Evolutionary conservation across 768 basidiomycete species (phyloP), one percentile per base, ranked within the genome.

Genomic region (Hortiboletus flavorubellus): DNA sequence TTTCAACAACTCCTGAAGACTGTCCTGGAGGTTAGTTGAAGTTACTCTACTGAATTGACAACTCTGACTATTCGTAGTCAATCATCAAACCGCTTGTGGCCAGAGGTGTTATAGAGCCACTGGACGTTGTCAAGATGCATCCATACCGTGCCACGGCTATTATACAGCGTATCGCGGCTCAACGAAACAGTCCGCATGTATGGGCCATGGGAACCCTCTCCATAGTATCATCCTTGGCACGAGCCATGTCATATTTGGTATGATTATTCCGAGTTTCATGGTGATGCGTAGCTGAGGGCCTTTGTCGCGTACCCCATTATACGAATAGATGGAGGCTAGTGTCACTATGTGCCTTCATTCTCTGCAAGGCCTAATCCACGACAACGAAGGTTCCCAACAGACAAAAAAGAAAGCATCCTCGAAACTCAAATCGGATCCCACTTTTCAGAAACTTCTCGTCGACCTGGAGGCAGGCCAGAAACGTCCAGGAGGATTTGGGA

Each of bases 171-270:
- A 68, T 84, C 39, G 60, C 51, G 31, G 38, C 68, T 69, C 54
- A 74, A 78, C 54, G 71, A 47, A 65, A 60, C 46, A 68, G 64
- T 52, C 65, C 69, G 7, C 69, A 71, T 3, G 54, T 65, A 53
- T 87, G 82, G 79, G 80, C 82, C 9, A 78, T 74, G 59, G 68
- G 69, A 0, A 58, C 79, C 8, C 74, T 93, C 33, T 73, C 77
- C 39, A 80, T 76, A 61, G 64, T 94, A 26, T 74, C 74, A 14
- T 61, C 70, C 26, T 74, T 97, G 66, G 91, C 92, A 8, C 77
- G 91, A 46, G 91, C 86, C 1, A 91, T 97, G 90, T 81, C 85
- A 1, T 93, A 98, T 68, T 76, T 99, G 60, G 92, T 97, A 65
- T 54, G 86, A 46, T 47, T 15, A 9, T 31, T 37, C 30, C 10